Base-by-base conservation (phyloP, 768 basidiomycete species). In the Leccinum disarticulatum region DNA sequence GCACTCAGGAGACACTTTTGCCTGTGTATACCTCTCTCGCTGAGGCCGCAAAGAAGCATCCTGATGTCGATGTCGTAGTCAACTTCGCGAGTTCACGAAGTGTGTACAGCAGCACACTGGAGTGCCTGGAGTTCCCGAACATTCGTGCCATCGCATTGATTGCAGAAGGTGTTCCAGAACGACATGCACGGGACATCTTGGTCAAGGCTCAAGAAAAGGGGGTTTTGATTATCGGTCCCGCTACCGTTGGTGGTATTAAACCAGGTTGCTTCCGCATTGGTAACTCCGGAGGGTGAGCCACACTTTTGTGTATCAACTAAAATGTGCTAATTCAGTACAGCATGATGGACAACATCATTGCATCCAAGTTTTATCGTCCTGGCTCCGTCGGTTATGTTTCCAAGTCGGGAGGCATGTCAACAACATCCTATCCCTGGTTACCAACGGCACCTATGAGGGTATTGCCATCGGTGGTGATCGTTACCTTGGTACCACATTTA, bases 301-400 rank as follows among this genome's bases (percentile, higher is more conserved):
- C 10, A 1, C 10, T 8, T 48, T 54, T 33, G 4, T 10, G 22
- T n/a, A 10, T 49, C 10, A 2, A 22, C 25, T 4, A 15, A 55
- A n/a, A 27, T 31, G 22, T 58, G 36, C 56, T 67, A 7, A 68
- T 54, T 54, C 33, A 10, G 2, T 10, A 6, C 61, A 89, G 93
- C 71, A 98, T 98, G 96, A 97, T 98, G 95, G 96, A 99, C 82
- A 99, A 98, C 83, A 95, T 98, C 79, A 97, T 98, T 72, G 81
- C 95, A 7, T 96, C 94, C 63, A 99, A 98, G 82, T 90, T 99
- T 63, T 99, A 98, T 85, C 94, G 95, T 70, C 81, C 95, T 28
- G 96, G 96, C 58, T 94, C 95, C 13, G 92, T 99, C 68, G 96
- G 95, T 70, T 99, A 98, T 77, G 96, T 99, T 73, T 97, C 94